Base-by-base conservation (phyloP, 306 rosid species). In the Quillaja saponaria region DNA sequence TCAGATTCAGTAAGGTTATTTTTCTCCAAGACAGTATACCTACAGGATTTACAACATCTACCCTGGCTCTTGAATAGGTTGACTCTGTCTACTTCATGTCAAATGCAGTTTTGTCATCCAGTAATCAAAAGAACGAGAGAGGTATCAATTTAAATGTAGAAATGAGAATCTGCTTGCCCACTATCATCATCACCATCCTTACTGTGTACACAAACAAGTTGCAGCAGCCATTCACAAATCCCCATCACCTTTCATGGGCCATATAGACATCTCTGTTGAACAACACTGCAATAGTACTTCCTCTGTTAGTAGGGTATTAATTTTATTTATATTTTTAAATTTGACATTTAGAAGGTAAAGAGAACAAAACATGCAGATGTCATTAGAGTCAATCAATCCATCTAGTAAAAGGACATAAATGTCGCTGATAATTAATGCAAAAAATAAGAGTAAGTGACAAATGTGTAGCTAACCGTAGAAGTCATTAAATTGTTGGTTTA, bases 31-130 rank as follows among this genome's bases (percentile, higher is more conserved):
- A 7, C 20, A 12, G 3, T 46, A 39, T 17, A 64, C 61, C 75
- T 52, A 66, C 40, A 49, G 53, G 34, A 34, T 45, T 35, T 47
- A 46, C 2, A 68, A 67, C 46, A 60, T 34, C 17, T 31, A 34
- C 33, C 11, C 51, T 47, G 61, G 55, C 67, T 71, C 64, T 66
- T 69, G 53, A 56, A 25, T 45, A 34, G 57, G 54, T 69, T 53
- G 63, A 59, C 79, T 66, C 41, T 35, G 10, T 61, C 84, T 75
- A 64, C 47, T 80, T 82, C 78, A 71, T 64, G 61, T 49, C 59
- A 34, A 45, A 60, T n/a, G 20, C 14, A 21, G 39, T 44, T 45
- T 15, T 41, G 64, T 15, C 35, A 67, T 18, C 54, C 14, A 44
- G 54, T 55, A 70, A 59, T 17, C 48, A 10, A 51, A 64, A 58